Base-by-base conservation (phyloP, 768 basidiomycete genomes). In the Dendrothele bispora region DNA sequence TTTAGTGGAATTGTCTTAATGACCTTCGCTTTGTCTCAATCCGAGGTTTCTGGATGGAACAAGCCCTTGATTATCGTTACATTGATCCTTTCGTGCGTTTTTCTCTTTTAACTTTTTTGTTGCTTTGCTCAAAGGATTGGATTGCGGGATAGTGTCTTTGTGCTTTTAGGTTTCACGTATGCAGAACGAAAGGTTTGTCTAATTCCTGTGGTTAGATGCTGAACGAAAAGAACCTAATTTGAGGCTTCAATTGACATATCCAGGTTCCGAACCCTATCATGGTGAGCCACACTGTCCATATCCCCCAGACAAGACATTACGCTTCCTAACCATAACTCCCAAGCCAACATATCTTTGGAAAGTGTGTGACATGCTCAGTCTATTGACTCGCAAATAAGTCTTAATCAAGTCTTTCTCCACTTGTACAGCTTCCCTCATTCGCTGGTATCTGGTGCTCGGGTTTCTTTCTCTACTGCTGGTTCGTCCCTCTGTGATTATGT, bases 31-130 rank as follows among this genome's bases (percentile, higher is more conserved):
- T 21, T 49, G 11, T 41, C 29, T 11, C 48, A 49, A n/a, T 49
- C 48, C 8, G 48, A 49, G 21, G 48, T 49, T n/a, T 49, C 48
- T 35, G 48, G 48, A 24, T 49, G 48, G 48, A 49, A 49, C 21
- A 49, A 49, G 32, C 48, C 48, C 10, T 35, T 49, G 4, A 37
- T 49, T n/a, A 29, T 49, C 10, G 48, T 49, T 24, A 49, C 48
- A 8, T 29, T 49, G 2, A 36, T 49, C 8, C 20, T 49, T 12
- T 41, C 39, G 48, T 49, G 27, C 30, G 48, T 34, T 15, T 21
- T 8, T 10, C 25, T 34, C 7, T 35, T 41, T 43, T 8, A n/a
- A n/a, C n/a, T 30, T 41, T 12, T 14, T 11, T 15, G 2, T 15
- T 14, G 12, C 24, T 17, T 22, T 25, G 12, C 26, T 38, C 26